These are phyloP conservation scores for Auriscalpium microsporum DNA, from an alignment of 768 basidiomycete species.

Conservation along the genomic window DNA sequence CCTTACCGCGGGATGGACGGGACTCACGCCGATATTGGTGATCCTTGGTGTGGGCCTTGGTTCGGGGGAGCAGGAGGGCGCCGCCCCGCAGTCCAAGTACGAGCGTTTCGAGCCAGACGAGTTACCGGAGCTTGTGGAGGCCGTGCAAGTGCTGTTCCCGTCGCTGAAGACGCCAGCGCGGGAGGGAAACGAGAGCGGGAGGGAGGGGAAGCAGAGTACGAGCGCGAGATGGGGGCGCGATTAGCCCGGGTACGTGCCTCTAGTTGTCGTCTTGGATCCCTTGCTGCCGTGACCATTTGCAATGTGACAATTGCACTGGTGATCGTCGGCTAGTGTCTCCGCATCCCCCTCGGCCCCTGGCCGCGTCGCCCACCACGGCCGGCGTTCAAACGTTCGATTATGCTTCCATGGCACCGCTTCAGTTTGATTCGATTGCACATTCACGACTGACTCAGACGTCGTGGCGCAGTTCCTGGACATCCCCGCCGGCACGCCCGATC, in stretches of 20 bases:
- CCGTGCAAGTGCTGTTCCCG: conserved; percentile 64
- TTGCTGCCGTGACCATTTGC: no score
- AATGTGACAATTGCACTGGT: not conserved
- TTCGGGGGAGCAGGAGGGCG: not conserved
- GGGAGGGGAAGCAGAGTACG: conserved; percentile 62
- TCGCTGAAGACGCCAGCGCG: conserved; percentile 19
- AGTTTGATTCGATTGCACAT: not conserved
- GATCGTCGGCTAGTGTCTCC: not conserved
- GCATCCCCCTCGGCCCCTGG: no score
- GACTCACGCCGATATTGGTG: conserved; percentile 59
- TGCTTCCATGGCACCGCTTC: not conserved
- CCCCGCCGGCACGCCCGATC: conserved; percentile 59
- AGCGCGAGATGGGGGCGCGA: conserved; percentile 65
- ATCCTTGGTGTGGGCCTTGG: conserved; percentile 67
- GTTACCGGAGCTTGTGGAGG: conserved; percentile 58
- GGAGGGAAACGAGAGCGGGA: conserved; percentile 27
- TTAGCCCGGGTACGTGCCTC: conserved; percentile 49
- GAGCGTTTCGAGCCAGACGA: conserved; percentile 68
- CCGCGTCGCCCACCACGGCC: no score
- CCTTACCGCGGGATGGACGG: conserved; percentile 72
- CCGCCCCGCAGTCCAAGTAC: conserved; percentile 28
- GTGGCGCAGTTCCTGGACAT: conserved; percentile 63
- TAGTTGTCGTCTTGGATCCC: conserved; percentile 1
- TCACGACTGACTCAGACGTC: not conserved
- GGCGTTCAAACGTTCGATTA: not conserved